A percentile compares a stretch with the other conserved stretches of the same genome.
Conservation (phyloP, 129 eudicot genomes). For the Artemisia argyi region DNA sequence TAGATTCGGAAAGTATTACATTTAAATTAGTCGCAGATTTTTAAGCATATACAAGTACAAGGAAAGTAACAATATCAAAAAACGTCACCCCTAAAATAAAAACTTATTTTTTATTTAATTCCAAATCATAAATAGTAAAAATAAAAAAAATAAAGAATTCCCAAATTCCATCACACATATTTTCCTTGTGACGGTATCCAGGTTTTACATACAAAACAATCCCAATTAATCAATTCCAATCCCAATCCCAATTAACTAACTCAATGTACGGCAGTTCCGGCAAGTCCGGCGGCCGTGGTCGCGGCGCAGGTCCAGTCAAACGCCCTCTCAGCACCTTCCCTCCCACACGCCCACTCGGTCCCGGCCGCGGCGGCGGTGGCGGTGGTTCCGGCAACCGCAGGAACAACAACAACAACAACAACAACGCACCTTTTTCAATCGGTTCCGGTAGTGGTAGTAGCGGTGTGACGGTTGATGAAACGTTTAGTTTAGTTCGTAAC, state of each 20-base stretch:
- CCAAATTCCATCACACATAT: conserved; percentile 34
- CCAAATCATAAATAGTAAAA: neutral
- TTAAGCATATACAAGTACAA: too few species aligned
- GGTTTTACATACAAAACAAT: conserved; percentile 4
- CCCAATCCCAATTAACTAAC: neutral
- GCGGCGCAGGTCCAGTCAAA: conserved; percentile 59
- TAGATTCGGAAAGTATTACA: too few species aligned
- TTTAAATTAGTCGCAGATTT: too few species aligned
- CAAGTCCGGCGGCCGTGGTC: conserved; percentile 50
- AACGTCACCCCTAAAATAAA: neutral
- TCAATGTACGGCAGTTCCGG: conserved; percentile 70
- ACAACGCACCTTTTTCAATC: neutral
- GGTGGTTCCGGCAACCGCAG: conserved; percentile 50
- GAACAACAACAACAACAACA: too few species aligned
- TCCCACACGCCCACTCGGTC: conserved; percentile 42
- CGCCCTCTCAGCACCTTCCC: conserved; percentile 48
- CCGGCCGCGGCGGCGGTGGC: conserved; percentile 50
- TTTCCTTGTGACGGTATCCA: conserved; percentile 43
- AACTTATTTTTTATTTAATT: neutral
- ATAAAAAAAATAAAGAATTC: conserved; percentile 26
- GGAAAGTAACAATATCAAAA: too few species aligned
- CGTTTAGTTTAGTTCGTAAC: conserved; percentile 68
- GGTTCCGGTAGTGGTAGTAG: conserved; percentile 13
- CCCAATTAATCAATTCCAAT: neutral
- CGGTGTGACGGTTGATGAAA: conserved; percentile 53